Evolutionary conservation across 768 basidiomycete genomes (phyloP), one percentile per base, ranked within the genome.

Genomic region (Amyloporia xantha): DNA sequence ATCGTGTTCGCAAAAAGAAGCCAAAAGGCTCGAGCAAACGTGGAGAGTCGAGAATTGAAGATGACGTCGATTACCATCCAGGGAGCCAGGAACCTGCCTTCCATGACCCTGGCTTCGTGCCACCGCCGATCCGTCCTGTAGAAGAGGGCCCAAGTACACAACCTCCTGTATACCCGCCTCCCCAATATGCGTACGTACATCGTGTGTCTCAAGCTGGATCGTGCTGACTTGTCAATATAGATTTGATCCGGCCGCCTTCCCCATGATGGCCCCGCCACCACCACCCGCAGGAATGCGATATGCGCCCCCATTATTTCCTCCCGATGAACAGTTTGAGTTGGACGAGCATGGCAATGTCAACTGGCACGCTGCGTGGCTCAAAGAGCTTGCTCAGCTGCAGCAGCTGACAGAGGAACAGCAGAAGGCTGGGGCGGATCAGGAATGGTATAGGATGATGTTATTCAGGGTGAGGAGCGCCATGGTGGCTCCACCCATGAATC

Each of bases 361-460:
- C 63, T 92, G 90, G 90, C 79, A 82, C 44, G 63, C 77, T 24
- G 81, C 84, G 40, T 85, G 90, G 83, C 68, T 83, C 48, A 91
- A 91, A 63, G 90, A 92, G 67, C 75, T 92, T 42, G 75, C 75
- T 7, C 79, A 79, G 59, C 68, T 92, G 49, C 82, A 85, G 59
- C 81, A 84, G 54, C 68, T 89, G n/a, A 85, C 90, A 0, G 74
- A 68, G 7, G 84, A 91, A 57, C 89, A 91, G 60, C 86, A 91
- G 62, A 90, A 89, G 66, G 79, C 80, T 17, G 84, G 84, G 25
- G 83, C 77, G 2, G 86, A 87, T 44, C 81, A 79, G 39, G 89
- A 91, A 53, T 92, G 89, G 89, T 92, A 82, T 58, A 71, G 84
- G 54, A 83, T 86, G 78, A 91, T 91, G 87, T 61, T 90, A 7